Base-by-base conservation (phyloP, 2,329 filamentous ascomycete genomes). In the Blastomyces parvus region DNA sequence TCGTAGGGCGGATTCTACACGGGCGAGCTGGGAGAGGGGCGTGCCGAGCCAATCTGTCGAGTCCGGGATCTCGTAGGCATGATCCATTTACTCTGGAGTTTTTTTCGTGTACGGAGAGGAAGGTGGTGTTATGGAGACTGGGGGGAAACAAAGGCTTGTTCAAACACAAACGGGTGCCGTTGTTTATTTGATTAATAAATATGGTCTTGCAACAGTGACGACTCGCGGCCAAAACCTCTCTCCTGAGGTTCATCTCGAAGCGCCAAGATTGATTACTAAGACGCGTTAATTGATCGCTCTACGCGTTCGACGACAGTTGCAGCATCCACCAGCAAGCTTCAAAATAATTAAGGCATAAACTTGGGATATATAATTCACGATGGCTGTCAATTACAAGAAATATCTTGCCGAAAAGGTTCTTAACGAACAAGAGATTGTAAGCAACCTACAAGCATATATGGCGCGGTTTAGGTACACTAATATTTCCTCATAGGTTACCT, bases 1-100 rank as follows among this genome's bases (percentile, higher is more conserved):
- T 69, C 94, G 90, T 25, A 99, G 82, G 2, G 91, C 86, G 65
- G 88, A 86, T 72, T 99, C 94, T 66, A 99, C 71, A 57, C 75
- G 76, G 63, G 75, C 73, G 52, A 80, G 72, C 42, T 73, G 67
- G 17, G 73, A 72, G 62, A 81, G 74, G 53, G 79, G 79, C 52
- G 80, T 81, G 50, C 71, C 69, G 57, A 81, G 72, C 79, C 79
- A 82, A 70, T 81, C 78, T 58, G 78, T 79, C 48, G 78, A 78
- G 67, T 80, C 78, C 19, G 77, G 71, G 42, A 78, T 70, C 58
- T 77, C 73, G 62, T 75, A 75, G 9, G 72, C 68, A 52, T 67
- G 66, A 62, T 77, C 73, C 75, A 77, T 78, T 48, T 46, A 48
- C 14, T 14, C 22, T 27, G 33, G 19, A 14, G 14, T 50, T 14